Conservation (phyloP, 2,329 filamentous ascomycete species). For the Neofusicoccum kwambonambiense region DNA sequence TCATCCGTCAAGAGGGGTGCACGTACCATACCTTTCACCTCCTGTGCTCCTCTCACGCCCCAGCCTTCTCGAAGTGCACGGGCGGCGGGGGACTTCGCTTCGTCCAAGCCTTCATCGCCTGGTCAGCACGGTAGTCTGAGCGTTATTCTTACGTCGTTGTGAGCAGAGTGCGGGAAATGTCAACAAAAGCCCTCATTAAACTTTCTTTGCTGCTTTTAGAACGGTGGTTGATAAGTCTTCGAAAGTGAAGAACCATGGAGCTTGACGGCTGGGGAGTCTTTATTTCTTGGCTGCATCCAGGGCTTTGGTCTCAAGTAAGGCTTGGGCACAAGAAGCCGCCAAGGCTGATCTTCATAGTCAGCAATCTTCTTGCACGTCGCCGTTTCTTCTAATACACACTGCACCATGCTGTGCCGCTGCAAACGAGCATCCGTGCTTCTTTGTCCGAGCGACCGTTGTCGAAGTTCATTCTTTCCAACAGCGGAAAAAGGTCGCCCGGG, state of each 20-base stretch:
- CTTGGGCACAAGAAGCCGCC: not conserved
- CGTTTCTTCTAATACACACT: not conserved
- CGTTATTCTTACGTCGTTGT: not conserved
- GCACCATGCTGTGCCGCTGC: too few species aligned
- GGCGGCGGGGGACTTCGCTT: not conserved
- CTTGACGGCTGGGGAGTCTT: too few species aligned
- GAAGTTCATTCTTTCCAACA: not conserved
- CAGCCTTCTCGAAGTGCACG: not conserved
- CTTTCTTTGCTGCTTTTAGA: too few species aligned
- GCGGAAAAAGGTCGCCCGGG: too few species aligned
- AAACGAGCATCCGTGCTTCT: not conserved
- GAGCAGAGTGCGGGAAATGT: not conserved
- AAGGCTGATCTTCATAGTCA: not conserved
- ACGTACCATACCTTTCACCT: not conserved
- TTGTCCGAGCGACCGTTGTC: not conserved
- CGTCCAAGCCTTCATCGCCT: not conserved
- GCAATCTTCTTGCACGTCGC: not conserved
- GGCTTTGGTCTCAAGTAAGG: not conserved
- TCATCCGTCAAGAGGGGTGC: not conserved
- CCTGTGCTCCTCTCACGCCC: not conserved
- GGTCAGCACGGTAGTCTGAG: not conserved
- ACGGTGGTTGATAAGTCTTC: not conserved
- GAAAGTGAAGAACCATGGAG: not conserved
- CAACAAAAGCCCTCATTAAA: too few species aligned
- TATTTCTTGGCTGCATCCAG: too few species aligned